These are phyloP conservation scores for Cucumis melo DNA, from an alignment of 306 rosid genomes.

Conservation along the genomic window DNA sequence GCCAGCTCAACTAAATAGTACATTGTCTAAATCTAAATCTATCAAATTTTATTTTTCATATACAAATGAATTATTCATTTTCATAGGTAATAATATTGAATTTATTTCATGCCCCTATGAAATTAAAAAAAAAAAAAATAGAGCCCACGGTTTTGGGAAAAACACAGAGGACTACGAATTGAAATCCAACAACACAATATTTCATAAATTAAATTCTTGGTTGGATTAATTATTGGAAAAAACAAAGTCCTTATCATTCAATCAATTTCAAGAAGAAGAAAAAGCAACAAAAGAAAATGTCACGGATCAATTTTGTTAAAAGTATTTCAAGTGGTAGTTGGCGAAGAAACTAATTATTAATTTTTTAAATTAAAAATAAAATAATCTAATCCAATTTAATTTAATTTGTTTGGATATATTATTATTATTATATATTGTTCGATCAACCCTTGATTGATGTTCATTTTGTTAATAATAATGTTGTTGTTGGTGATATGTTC, in stretches of 20 bases:
- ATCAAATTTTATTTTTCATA: background rate
- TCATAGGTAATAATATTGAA: background rate
- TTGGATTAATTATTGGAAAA: background rate
- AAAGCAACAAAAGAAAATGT: background rate
- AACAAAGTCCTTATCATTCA: conserved; percentile 1
- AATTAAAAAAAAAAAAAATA: background rate
- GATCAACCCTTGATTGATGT: background rate
- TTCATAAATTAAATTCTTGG: background rate
- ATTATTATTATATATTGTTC: background rate
- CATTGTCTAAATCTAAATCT: background rate
- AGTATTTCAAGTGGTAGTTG: background rate
- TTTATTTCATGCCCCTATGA: background rate
- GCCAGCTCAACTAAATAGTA: background rate
- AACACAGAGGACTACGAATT: background rate
- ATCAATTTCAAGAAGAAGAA: background rate
- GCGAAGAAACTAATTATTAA: background rate
- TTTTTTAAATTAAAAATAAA: no score
- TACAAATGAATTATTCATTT: background rate
- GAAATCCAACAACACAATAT: conserved; percentile 2
- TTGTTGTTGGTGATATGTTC: background rate
- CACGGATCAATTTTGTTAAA: background rate
- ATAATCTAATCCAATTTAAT: background rate
- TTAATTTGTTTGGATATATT: no score
- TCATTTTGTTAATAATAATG: background rate
- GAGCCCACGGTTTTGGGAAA: background rate